Evolutionary conservation across 768 basidiomycete genomes (phyloP).

Genomic region (Pleurotus salmoneostramineus): DNA sequence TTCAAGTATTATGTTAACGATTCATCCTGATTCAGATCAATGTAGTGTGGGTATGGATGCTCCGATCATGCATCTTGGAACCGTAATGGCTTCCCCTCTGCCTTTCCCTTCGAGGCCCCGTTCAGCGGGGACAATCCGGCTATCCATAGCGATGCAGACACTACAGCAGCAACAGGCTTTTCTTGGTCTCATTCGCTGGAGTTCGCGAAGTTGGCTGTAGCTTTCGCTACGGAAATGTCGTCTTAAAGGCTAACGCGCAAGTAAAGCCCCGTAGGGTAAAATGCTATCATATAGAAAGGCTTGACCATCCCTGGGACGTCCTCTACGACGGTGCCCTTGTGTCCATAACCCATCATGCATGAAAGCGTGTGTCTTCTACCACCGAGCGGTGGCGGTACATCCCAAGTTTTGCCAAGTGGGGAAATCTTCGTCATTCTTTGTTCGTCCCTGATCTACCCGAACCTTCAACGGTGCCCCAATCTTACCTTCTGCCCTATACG

Average conservation of each 20-base stretch:
- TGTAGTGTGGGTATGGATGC: slow-evolving; percentile 26
- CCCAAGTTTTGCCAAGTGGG: no score
- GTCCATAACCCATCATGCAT: no score
- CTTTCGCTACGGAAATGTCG: slow-evolving; percentile 49
- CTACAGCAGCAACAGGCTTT: slow-evolving; percentile 31
- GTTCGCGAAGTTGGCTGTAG: slow-evolving; percentile 58
- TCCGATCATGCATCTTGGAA: slow-evolving; percentile 34
- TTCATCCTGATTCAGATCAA: background rate
- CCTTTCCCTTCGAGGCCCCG: slow-evolving; percentile 31
- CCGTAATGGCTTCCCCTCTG: slow-evolving; percentile 38
- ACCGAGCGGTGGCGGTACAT: no score
- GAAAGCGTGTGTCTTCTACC: no score
- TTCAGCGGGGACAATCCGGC: slow-evolving; percentile 20
- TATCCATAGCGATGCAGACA: slow-evolving; percentile 24
- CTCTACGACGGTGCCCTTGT: no score
- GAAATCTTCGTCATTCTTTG: no score
- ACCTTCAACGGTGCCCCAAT: no score
- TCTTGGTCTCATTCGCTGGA: slow-evolving; percentile 43
- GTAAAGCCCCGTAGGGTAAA: no score
- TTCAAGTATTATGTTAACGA: background rate
- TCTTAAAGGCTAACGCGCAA: background rate
- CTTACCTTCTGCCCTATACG: no score
- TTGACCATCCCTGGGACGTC: no score
- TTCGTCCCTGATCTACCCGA: no score
- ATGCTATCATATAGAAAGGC: no score